A percentile compares a stretch with the other conserved stretches of the same genome.
phyloP scores from a whole-genome alignment of 108 stramenopile species.

The Cylindrotheca closterium region DNA sequence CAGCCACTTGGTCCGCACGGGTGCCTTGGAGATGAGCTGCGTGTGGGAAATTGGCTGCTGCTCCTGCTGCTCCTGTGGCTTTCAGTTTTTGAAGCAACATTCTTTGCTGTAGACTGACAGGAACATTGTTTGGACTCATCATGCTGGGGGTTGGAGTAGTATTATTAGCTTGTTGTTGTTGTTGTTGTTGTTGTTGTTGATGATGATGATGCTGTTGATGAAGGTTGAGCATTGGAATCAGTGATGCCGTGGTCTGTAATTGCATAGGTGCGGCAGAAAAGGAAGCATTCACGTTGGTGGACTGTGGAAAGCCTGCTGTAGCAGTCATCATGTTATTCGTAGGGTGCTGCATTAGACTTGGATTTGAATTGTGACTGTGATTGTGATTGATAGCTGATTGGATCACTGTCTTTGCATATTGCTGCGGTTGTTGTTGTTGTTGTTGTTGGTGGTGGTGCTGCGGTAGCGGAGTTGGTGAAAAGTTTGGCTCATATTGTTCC shows the following conservation, averaged over 20 bases:
- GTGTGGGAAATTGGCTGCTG: background rate
- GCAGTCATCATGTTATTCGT: background rate
- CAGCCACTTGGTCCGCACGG: no score
- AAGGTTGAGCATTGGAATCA: no score
- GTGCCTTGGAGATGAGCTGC: no score
- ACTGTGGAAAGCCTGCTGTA: no score
- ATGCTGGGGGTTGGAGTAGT: background rate
- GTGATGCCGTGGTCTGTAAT: no score
- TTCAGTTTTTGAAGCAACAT: no score
- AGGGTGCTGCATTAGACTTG: background rate
- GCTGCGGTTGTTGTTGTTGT: background rate
- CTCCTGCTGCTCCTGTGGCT: background rate
- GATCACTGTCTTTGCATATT: background rate
- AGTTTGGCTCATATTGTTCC: background rate
- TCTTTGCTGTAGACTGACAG: no score
- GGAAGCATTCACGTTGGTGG: no score
- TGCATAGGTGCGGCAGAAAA: background rate
- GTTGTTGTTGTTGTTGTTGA: background rate
- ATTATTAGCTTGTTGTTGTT: background rate
- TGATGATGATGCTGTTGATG: background rate
- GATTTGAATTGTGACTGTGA: no score
- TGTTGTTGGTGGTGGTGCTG: background rate
- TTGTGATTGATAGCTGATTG: background rate
- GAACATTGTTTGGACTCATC: background rate
- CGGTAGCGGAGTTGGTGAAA: background rate